Percentiles rank a stretch among this genome's conserved stretches.
phyloP scores from a whole-genome alignment of 73 alveolate species.

The Symbiodinium natans region DNA sequence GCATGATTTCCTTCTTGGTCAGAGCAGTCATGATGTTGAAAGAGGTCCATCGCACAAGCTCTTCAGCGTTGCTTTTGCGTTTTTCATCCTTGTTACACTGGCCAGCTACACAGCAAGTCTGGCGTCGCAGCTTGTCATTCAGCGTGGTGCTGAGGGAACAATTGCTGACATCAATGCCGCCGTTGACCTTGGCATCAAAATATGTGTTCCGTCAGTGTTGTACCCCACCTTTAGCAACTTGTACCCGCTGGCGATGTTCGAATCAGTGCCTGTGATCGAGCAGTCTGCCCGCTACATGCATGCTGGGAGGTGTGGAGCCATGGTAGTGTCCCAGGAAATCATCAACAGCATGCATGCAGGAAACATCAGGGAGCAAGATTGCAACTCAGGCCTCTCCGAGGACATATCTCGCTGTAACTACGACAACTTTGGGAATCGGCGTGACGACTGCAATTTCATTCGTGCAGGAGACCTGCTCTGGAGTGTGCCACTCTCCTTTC shows the following conservation, averaged over 20 bases:
- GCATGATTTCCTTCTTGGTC: neutral
- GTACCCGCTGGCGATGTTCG: neutral
- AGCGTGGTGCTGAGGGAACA: neutral
- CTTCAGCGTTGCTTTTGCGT: neutral
- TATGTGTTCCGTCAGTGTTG: neutral
- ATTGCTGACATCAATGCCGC: neutral
- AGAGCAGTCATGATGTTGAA: neutral
- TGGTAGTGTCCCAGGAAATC: neutral
- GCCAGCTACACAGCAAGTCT: constrained; percentile 82
- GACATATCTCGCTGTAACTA: neutral
- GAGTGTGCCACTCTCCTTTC: neutral
- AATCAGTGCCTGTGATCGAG: neutral
- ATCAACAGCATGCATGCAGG: neutral
- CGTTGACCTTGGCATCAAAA: neutral
- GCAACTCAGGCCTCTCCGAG: neutral
- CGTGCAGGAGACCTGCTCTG: neutral
- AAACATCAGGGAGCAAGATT: neutral
- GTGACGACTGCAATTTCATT: neutral
- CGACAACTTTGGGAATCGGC: neutral
- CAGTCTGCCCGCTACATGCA: neutral
- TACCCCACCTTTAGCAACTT: neutral
- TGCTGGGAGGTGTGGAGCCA: neutral
- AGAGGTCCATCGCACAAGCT: neutral
- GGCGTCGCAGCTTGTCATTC: neutral
- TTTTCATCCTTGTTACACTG: constrained; percentile 25